Conservation (phyloP, 768 basidiomycete species). For the Tricholoma flavovirens region DNA sequence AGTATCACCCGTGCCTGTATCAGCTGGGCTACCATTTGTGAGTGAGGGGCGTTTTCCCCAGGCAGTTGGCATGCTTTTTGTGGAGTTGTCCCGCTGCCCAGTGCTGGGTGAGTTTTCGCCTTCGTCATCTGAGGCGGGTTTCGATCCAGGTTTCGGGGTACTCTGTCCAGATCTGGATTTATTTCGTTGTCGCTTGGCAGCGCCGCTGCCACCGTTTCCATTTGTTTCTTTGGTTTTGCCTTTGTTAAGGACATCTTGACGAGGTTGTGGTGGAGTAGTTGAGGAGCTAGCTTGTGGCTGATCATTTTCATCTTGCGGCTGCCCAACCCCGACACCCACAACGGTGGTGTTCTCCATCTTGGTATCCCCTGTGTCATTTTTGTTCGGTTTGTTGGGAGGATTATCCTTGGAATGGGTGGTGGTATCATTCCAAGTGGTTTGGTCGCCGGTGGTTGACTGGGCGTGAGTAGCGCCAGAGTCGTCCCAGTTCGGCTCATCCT, state of each 20-base stretch:
- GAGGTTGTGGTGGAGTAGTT: neutral
- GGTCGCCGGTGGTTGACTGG: neutral
- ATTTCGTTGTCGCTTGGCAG: neutral
- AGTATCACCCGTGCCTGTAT: neutral
- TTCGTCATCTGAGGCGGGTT: neutral
- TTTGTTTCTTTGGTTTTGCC: neutral
- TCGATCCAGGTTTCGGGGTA: neutral
- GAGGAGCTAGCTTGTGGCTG: neutral
- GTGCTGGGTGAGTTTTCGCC: neutral
- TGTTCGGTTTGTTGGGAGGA: neutral
- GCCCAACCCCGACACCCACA: neutral
- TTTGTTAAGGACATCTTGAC: neutral
- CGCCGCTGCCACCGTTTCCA: neutral
- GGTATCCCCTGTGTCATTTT: neutral
- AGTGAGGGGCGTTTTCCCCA: neutral
- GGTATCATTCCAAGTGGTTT: neutral
- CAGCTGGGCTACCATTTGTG: neutral
- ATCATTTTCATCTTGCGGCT: neutral
- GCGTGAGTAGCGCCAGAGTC: neutral
- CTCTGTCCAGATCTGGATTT: neutral
- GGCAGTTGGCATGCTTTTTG: neutral
- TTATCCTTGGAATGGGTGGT: neutral
- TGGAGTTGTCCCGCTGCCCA: neutral
- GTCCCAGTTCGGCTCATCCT: constrained; percentile 4
- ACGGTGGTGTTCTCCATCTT: neutral